Conservation (phyloP, 2,329 filamentous ascomycete genomes). For the Chrysosporium keratinophilum region DNA sequence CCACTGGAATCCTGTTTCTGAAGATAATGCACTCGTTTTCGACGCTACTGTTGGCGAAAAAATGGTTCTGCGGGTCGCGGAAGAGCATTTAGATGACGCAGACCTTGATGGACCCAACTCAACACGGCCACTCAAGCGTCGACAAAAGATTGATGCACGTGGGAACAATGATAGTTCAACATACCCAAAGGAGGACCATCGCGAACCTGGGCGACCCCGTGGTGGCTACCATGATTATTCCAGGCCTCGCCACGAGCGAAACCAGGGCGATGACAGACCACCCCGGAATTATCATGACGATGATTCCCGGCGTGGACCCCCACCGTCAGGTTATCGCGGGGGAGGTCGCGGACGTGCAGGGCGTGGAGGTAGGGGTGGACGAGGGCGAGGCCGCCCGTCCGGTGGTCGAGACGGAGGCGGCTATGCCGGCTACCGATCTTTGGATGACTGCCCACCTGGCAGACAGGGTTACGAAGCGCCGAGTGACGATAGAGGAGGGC, state of each 20-base stretch:
- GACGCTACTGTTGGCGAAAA: slow-evolving; percentile 82
- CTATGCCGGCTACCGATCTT: slow-evolving; percentile 51
- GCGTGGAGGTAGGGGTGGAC: slow-evolving; percentile 35
- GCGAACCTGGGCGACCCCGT: slow-evolving; percentile 20
- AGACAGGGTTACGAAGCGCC: slow-evolving; percentile 24
- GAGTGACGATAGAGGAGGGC: slow-evolving; percentile 23
- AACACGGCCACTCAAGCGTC: slow-evolving; percentile 47
- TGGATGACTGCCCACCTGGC: slow-evolving; percentile 47
- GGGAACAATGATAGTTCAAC: slow-evolving; percentile 40
- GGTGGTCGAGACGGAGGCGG: slow-evolving; percentile 42
- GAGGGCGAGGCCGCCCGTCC: slow-evolving; percentile 32
- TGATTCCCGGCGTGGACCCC: slow-evolving; percentile 27
- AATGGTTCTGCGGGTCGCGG: slow-evolving; percentile 68
- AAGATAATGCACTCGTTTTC: slow-evolving; percentile 62
- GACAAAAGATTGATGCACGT: slow-evolving; percentile 46
- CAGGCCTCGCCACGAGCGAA: slow-evolving; percentile 23
- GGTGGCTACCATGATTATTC: slow-evolving; percentile 19
- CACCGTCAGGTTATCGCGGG: slow-evolving; percentile 18
- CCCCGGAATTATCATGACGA: slow-evolving; percentile 33
- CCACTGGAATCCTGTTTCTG: slow-evolving; percentile 67
- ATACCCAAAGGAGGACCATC: slow-evolving; percentile 22
- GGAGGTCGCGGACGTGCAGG: slow-evolving; percentile 34
- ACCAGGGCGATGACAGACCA: slow-evolving; percentile 20
- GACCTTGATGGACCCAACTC: slow-evolving; percentile 53
- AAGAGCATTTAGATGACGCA: slow-evolving; percentile 52